Base-by-base conservation (phyloP, 2,329 filamentous ascomycete species). In the Exophiala alcalophila region DNA sequence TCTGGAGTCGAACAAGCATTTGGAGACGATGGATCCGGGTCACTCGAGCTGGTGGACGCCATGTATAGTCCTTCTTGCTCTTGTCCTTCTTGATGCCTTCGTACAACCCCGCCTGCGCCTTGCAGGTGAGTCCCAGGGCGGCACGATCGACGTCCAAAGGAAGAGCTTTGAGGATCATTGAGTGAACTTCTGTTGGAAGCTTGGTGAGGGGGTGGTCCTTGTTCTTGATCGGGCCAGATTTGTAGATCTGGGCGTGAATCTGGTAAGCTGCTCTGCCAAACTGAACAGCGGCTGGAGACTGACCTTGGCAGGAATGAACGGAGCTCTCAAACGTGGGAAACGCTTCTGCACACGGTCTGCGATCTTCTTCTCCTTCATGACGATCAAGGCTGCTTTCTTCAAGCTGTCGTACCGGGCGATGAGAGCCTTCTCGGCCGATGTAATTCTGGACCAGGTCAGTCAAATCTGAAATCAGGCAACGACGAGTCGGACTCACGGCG, bases 71-170 rank as follows among this genome's bases (percentile, higher is more conserved):
- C 23, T 25, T 36, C 15, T 28, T 36, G 25, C 36, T 21, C 23
- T 36, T 44, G 20, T 40, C 34, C 18, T 27, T 28, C 33, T 51
- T 53, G 23, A 49, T 26, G 15, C 12, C 15, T 25, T 53, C 44
- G 35, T 47, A 53, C 10, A 32, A 37, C 3, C 27, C 40, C 5
- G 53, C 53, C 24, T 49, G 37, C 11, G 20, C 33, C 21, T 53
- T 55, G 45, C 50, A 55, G 15, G 50, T 52, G 27, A 55, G 40
- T 3, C 47, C 53, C 3, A 55, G 40, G 21, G 40, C 39, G 6
- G 45, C 34, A 18, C 48, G 50, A 32, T 55, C 53, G 8, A 45
- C 40, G 2, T 44, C 40, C 4, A 44, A 19, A 3, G 47, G 44
- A 20, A 54, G 42, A 3, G n/a, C 18, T 24, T 46, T 33, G 40